Conservation (phyloP, 108 stramenopile genomes). For the Ochromonas danica region DNA sequence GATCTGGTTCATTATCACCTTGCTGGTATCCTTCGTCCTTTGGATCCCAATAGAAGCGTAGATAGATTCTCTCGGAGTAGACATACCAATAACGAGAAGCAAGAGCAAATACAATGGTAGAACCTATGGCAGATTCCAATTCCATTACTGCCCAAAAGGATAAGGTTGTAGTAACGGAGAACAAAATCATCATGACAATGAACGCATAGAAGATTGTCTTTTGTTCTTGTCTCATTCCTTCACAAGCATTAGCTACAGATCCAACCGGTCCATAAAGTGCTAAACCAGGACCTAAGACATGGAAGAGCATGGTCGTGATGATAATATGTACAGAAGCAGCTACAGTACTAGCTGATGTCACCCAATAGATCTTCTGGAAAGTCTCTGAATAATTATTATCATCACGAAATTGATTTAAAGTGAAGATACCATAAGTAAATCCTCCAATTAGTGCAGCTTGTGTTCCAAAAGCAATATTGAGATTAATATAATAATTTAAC, state of each 20-base stretch:
- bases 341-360: background rate
- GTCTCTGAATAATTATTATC: background rate
- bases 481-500: slow-evolving; percentile 5
- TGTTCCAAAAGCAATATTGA: background rate
- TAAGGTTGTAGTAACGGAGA: background rate
- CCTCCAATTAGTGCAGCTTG: slow-evolving; percentile 12
- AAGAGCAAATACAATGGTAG: background rate
- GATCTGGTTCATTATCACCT: too few species aligned
- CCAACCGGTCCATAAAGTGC: slow-evolving; percentile 9
- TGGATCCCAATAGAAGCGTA: slow-evolving; percentile 1
- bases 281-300: slow-evolving; percentile 10
- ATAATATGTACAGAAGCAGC: slow-evolving; percentile 22
- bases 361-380: background rate
- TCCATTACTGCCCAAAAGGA: slow-evolving; percentile 10
- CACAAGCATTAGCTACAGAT: background rate
- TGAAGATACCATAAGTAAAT: slow-evolving; percentile 22
- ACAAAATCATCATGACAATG: background rate
- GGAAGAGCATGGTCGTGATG: background rate
- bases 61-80: slow-evolving; percentile 1
- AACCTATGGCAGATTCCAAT: background rate
- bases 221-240: background rate
- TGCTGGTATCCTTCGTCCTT: too few species aligned
- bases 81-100: background rate
- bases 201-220: background rate
- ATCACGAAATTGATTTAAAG: background rate